Evolutionary conservation across 1,284 basidiomycete genomes (phyloP), one percentile per base, ranked within the genome.

Genomic region (Tilletiaria anomala): DNA sequence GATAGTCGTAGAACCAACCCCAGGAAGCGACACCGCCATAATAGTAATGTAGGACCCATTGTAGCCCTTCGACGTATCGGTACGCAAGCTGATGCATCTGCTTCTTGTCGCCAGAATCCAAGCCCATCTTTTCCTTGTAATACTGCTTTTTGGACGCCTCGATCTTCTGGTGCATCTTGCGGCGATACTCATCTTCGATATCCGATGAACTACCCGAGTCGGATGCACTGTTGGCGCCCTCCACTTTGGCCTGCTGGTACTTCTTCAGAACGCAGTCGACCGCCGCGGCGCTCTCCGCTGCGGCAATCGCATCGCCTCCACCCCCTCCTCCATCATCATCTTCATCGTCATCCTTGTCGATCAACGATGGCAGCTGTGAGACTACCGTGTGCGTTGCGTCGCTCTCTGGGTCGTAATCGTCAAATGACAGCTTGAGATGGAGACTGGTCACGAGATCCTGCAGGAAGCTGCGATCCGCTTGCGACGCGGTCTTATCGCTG

Each of bases 1-100:
- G 91, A 67, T 94, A 96, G 65, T 89, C 74, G 71, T 96, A 97
- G 73, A 94, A 97, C 93, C 93, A 97, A 19, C 85, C 78, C 91
- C 91, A 97, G 4, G 86, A 89, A 2, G 85, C 83, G 12, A 94
- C 88, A 24, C 91, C 91, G 51, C 83, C 79, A 70, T 96, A 96
- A 69, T 97, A 97, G 70, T 97, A 97, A 67, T 88, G 83, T 78
- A 97, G 82, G 22, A 97, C 87, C 93, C 91, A 97, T 66, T 97
- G 93, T 48, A 97, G 70, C 1, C 91, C 93, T 67, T 97, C 87
- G 29, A 87, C 76, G 68, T 94, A 97, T 48, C 79, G 76, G 50
- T 48, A 66, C 10, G 52, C 53, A 5, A 66, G 48, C 42, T 50
- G 48, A 32, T 43, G 38, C 48, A 66, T 54, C 16, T 71, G 37